Evolutionary conservation across 169 alveolate genomes (phyloP).

Genomic region (Blepharisma undulans): DNA sequence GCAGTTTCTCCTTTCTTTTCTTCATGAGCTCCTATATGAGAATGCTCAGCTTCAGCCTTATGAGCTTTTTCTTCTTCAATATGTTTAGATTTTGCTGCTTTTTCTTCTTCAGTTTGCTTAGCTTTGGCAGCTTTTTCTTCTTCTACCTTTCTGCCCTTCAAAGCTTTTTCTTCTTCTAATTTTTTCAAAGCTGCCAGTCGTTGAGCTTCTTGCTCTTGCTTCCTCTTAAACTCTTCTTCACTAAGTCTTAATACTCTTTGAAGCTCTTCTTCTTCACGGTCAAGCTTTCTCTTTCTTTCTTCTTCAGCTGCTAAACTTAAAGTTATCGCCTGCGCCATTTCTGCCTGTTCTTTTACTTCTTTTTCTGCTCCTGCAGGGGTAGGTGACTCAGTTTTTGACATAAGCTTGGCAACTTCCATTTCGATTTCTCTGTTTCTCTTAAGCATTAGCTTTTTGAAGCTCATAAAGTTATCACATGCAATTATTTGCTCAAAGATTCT

Average conservation of each 20-base stretch:
- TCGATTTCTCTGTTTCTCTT: conserved; percentile 63
- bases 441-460: conserved; percentile 75
- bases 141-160: background rate
- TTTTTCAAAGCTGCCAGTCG: background rate
- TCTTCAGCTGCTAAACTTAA: conserved; percentile 41
- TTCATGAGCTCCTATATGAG: background rate
- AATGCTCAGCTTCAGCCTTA: background rate
- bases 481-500: conserved; percentile 66
- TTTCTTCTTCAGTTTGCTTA: background rate
- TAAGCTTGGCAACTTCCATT: conserved; percentile 57
- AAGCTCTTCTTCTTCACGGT: conserved; percentile 2
- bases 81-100: background rate
- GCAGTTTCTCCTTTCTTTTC: background rate
- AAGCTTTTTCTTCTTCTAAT: background rate
- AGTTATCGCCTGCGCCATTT: conserved; percentile 60
- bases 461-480: conserved; percentile 71
- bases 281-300: background rate
- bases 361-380: background rate
- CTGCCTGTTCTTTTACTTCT: conserved; percentile 34
- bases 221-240: conserved; percentile 21
- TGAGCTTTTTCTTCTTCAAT: background rate
- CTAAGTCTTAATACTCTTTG: background rate
- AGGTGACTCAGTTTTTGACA: background rate
- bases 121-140: conserved; percentile 7
- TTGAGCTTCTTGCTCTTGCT: conserved; percentile 13